phyloP scores from a whole-genome alignment of 768 basidiomycete genomes.

The Mycena filopes region DNA sequence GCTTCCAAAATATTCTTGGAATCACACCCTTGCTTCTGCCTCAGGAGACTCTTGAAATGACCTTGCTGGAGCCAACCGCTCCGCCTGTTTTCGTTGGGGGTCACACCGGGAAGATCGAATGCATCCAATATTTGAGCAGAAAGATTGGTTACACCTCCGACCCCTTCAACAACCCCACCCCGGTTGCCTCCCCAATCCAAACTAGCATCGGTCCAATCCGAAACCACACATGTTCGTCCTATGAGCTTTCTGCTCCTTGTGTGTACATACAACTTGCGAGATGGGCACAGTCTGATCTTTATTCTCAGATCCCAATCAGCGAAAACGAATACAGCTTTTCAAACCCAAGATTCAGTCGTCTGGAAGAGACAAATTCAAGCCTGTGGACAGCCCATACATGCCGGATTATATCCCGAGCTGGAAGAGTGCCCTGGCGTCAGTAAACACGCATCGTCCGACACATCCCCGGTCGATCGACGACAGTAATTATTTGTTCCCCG shows the following conservation, averaged over 20 bases:
- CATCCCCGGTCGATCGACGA: background rate
- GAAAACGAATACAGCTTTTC: too few relatives aligned
- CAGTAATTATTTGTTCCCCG: background rate
- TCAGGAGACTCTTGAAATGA: background rate
- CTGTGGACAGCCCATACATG: background rate
- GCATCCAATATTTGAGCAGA: background rate
- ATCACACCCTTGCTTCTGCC: background rate
- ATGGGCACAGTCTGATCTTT: too few relatives aligned
- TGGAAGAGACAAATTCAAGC: too few relatives aligned
- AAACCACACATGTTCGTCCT: background rate
- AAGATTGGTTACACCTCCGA: background rate
- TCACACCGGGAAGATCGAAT: background rate
- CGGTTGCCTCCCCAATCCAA: background rate
- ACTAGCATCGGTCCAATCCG: background rate
- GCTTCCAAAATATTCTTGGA: background rate
- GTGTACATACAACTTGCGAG: too few relatives aligned
- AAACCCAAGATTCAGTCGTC: too few relatives aligned
- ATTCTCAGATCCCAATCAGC: too few relatives aligned
- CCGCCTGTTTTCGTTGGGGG: background rate
- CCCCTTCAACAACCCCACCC: background rate
- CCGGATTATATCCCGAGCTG: conserved; percentile 1
- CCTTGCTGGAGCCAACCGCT: background rate
- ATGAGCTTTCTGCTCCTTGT: too few relatives aligned
- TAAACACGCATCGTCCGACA: background rate
- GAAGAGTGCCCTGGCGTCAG: background rate